Evolutionary conservation across 2,329 filamentous ascomycete genomes (phyloP), one percentile per base, ranked within the genome.

Genomic region (Aureobasidium uvarum): DNA sequence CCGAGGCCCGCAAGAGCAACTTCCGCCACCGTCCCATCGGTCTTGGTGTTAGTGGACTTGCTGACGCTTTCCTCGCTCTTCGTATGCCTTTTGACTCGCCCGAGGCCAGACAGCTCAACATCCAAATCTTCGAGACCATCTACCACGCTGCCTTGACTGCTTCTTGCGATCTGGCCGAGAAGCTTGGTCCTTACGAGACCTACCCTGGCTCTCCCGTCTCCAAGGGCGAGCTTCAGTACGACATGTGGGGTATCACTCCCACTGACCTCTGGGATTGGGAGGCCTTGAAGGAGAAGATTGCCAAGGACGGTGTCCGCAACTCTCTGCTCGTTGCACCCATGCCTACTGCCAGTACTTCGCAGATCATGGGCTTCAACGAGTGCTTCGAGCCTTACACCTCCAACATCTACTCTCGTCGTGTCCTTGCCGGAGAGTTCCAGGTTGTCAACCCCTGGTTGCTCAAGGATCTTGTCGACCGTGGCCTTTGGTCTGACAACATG

Each of bases 371-470:
- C 73, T 96, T 97, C 85, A 99, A 99, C 78, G 95, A 99, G 81
- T 99, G 95, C 84, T 99, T 99, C 77, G 95, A 99, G 84, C 95
- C 95, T 46, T 99, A 99, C 83, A 99, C 95, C 5, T 98, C 94
- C 72, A 99, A 99, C 85, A 99, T 99, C 78, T 99, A 99, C 84
- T 96, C 94, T 72, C 94, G 95, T 69, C 94, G 95, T 84, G 95
- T 99, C 65, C 84, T 99, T 72, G 95, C 95, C 71, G 95, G 95
- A 73, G 95, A 99, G 79, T 99, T 99, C 87, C 95, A 99, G 81
- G 92, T 99, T 64, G 95, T 99, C 78, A 99, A 99, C 83, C 95
- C 95, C 62, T 99, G 95, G 95, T 81, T 99, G 69, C 87, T 99
- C 68, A 97, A 96, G 84, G 95, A 99, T 74, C 87, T 99, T 36